Conservation (phyloP, 805 yeast genomes). For the Clavispora asparagi region DNA sequence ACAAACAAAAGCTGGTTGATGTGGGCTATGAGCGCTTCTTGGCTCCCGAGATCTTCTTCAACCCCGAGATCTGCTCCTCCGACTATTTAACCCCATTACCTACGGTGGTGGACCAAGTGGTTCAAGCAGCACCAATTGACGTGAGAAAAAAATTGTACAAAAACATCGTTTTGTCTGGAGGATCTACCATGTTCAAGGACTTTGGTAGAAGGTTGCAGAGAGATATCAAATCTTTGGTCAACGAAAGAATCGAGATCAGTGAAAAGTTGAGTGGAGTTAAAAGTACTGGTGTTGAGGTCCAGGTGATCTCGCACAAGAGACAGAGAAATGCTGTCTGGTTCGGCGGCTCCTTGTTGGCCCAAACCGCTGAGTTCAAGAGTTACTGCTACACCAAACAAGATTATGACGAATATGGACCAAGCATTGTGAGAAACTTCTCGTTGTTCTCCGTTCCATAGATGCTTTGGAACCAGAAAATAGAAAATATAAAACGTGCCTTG, state of each 20-base stretch:
- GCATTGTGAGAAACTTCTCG: constrained; percentile 94
- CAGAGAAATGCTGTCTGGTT: constrained; percentile 99
- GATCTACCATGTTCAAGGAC: constrained; percentile 98
- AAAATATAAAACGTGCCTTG: neutral
- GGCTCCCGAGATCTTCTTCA: constrained; percentile 99
- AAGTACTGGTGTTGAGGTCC: constrained; percentile 93
- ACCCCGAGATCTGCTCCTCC: constrained; percentile 93
- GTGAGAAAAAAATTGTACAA: constrained; percentile 94
- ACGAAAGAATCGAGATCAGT: constrained; percentile 77
- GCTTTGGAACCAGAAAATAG: neutral
- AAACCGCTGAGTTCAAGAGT: constrained; percentile 92
- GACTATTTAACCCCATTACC: constrained; percentile 96
- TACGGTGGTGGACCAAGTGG: constrained; percentile 90
- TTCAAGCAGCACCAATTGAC: constrained; percentile 94
- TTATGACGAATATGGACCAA: constrained; percentile 97
- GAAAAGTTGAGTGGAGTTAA: constrained; percentile 71
- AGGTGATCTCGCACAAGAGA: constrained; percentile 93
- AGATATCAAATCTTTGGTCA: constrained; percentile 82
- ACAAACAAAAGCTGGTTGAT: constrained; percentile 65
- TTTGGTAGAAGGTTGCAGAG: constrained; percentile 97
- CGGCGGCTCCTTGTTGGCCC: constrained; percentile 96
- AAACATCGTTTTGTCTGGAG: constrained; percentile 94
- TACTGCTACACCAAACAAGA: constrained; percentile 96
- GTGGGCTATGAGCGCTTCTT: constrained; percentile 96
- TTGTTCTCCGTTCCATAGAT: constrained; percentile 79